Evolutionary conservation across 768 basidiomycete species (phyloP).

Genomic region (Leccinum imitatum): DNA sequence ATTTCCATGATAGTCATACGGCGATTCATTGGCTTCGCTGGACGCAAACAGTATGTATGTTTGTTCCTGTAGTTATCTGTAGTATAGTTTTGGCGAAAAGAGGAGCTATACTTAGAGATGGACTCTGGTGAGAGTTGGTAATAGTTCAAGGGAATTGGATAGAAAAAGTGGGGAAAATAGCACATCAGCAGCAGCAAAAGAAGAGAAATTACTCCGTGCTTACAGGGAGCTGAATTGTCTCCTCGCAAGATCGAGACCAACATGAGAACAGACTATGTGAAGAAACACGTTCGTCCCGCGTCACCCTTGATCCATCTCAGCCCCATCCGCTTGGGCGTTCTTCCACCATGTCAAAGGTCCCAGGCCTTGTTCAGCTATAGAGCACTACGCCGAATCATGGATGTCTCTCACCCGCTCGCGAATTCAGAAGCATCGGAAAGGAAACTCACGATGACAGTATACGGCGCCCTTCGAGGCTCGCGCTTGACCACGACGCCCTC

Average conservation of each 20-base stretch:
- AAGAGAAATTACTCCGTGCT: not conserved
- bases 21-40: not conserved
- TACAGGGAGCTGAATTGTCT: not conserved
- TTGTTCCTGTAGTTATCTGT: not conserved
- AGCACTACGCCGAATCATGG: slow-evolving; percentile 51
- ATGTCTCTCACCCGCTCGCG: too few relatives aligned
- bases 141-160: not conserved
- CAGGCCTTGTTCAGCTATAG: slow-evolving; percentile 80
- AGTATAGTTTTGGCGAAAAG: not conserved
- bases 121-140: not conserved
- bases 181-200: not conserved
- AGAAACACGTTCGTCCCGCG: not conserved
- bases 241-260: not conserved
- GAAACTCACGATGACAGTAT: slow-evolving; percentile 62
- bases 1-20: not conserved
- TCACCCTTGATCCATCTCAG: slow-evolving; percentile 41
- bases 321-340: slow-evolving; percentile 43
- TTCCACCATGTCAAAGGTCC: slow-evolving; percentile 80
- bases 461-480: slow-evolving; percentile 57
- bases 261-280: not conserved
- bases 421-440: not conserved
- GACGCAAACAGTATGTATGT: not conserved
- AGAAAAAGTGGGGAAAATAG: not conserved
- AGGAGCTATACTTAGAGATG: not conserved
- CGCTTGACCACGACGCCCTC: slow-evolving; percentile 62